Evolutionary conservation across 768 basidiomycete genomes (phyloP).

Genomic region (Boletales sp.): DNA sequence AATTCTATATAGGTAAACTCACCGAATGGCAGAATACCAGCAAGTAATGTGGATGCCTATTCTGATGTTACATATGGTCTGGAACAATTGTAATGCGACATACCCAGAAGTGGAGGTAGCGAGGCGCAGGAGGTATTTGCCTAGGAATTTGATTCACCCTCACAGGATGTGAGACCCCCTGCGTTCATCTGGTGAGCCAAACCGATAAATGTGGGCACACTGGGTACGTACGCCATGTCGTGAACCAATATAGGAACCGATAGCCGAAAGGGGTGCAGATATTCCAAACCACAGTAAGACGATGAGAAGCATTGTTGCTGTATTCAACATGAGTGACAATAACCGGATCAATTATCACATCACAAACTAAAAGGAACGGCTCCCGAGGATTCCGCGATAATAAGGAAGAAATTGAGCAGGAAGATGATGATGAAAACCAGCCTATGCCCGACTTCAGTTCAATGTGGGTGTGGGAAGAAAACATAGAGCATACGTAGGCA

Average conservation of each 20-base stretch:
- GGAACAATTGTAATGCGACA: constrained; percentile 17
- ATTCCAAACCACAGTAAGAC: constrained; percentile 91
- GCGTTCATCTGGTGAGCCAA: constrained; percentile 8
- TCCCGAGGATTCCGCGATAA: constrained; percentile 83
- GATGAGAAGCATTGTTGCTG: constrained; percentile 82
- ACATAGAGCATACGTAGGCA: constrained; percentile 67
- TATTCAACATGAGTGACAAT: not conserved
- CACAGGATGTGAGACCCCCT: constrained; percentile 80
- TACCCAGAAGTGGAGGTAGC: constrained; percentile 82
- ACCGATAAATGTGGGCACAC: not conserved
- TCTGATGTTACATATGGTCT: constrained; percentile 10
- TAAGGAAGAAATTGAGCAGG: constrained; percentile 86
- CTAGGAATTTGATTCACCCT: constrained; percentile 91
- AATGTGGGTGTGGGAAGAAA: not conserved
- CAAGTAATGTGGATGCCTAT: constrained; percentile 71
- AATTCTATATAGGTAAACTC: constrained; percentile 13
- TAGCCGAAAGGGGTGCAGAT: constrained; percentile 81
- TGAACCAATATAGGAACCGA: constrained; percentile 84
- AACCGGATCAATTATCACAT: not conserved
- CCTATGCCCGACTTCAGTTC: constrained; percentile 36
- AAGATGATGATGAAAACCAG: constrained; percentile 83
- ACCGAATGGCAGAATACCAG: constrained; percentile 92
- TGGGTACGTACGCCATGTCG: constrained; percentile 70
- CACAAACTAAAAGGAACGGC: constrained; percentile 88
- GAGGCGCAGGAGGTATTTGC: constrained; percentile 89